A percentile compares a stretch with the other conserved stretches of the same genome.
Conservation (phyloP, 2,329 filamentous ascomycete genomes). For the Alternaria longipes region DNA sequence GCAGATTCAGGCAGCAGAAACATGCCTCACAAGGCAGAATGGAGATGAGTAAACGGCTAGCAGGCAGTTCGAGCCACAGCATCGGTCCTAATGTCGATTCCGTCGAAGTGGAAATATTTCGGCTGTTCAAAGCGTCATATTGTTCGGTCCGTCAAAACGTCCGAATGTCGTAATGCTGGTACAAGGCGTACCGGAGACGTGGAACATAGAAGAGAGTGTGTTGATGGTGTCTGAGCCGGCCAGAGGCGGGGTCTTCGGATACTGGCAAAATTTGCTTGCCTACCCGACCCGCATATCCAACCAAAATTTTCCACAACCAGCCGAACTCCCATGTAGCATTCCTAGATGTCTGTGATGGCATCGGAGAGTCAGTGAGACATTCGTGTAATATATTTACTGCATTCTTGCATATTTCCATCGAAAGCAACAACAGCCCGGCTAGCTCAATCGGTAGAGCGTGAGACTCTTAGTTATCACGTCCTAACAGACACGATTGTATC, state of each 20-base stretch:
- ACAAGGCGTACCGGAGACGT: neutral
- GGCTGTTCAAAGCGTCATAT: neutral
- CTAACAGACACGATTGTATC: slow-evolving; percentile 17
- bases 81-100: neutral
- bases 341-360: too few relatives aligned
- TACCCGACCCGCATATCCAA: slow-evolving; percentile 1
- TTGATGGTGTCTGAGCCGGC: neutral
- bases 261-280: neutral
- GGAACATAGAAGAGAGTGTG: neutral
- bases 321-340: neutral
- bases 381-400: rapidly evolving
- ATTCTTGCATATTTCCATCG: neutral
- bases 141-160: neutral
- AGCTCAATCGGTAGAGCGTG: slow-evolving; percentile 54
- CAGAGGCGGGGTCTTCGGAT: slow-evolving; percentile 1
- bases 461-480: slow-evolving; percentile 47
- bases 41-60: neutral
- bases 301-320: neutral
- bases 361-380: neutral
- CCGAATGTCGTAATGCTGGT: neutral
- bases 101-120: neutral
- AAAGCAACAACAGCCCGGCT: slow-evolving; percentile 22
- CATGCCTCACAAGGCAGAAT: slow-evolving; percentile 9
- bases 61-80: neutral
- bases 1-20: slow-evolving; percentile 1